phyloP scores from a whole-genome alignment of 2,329 filamentous ascomycete species.

The Colletotrichum lini region DNA sequence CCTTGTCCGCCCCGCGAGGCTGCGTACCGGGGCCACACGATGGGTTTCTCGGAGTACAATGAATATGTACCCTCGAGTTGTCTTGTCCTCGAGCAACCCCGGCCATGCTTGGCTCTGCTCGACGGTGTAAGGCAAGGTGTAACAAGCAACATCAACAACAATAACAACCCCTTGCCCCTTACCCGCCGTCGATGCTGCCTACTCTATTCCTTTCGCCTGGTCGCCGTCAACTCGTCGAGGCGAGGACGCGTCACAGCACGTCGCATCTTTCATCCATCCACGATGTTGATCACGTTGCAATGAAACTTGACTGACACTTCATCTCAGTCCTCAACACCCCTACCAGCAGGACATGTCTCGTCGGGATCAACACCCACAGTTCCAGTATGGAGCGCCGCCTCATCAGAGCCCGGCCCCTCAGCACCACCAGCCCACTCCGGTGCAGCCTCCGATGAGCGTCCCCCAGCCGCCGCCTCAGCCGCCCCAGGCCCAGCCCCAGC shows the following conservation, averaged over 20 bases:
- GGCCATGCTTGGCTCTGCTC: slow-evolving; percentile 29
- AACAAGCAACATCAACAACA: slow-evolving; percentile 37
- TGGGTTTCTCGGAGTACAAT: slow-evolving; percentile 29
- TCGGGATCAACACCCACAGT: slow-evolving; percentile 60
- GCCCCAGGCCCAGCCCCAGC: slow-evolving; percentile 46
- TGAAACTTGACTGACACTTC: slow-evolving; percentile 45
- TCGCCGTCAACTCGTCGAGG: neutral
- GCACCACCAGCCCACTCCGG: slow-evolving; percentile 56
- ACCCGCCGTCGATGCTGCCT: slow-evolving; percentile 14
- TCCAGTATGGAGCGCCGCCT: slow-evolving; percentile 56
- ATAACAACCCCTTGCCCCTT: slow-evolving; percentile 16
- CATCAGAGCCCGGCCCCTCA: slow-evolving; percentile 57
- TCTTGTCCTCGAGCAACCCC: slow-evolving; percentile 30
- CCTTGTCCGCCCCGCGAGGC: slow-evolving; percentile 35
- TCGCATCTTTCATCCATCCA: neutral
- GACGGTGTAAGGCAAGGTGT: slow-evolving; percentile 31
- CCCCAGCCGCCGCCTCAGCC: slow-evolving; percentile 55
- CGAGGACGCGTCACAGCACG: neutral
- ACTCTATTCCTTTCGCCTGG: slow-evolving; percentile 1
- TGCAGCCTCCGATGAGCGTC: slow-evolving; percentile 61
- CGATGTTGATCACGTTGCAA: slow-evolving; percentile 23
- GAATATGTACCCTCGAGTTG: slow-evolving; percentile 31
- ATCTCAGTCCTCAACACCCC: slow-evolving; percentile 58
- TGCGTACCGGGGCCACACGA: slow-evolving; percentile 23
- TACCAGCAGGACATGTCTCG: slow-evolving; percentile 68